These are phyloP conservation scores for Chrysoporthe deuterocubensis DNA, from an alignment of 2,329 filamentous ascomycete species.

Conservation along the genomic window DNA sequence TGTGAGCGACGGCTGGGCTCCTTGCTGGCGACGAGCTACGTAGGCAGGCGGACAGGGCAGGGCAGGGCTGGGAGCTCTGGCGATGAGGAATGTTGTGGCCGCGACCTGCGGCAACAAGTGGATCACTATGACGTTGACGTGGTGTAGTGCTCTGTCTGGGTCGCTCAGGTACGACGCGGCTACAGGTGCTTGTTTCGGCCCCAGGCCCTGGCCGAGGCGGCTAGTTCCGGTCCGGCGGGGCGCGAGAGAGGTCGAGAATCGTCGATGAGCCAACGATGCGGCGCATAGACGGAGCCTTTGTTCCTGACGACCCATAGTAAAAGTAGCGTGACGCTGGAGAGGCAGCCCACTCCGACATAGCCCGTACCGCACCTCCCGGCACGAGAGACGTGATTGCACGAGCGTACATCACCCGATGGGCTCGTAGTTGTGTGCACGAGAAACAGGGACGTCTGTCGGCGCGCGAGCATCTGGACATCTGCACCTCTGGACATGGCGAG, in stretches of 20 bases:
- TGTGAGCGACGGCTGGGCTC: no score
- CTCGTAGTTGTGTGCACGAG: no score
- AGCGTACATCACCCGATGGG: no score
- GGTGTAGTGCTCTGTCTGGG: not conserved
- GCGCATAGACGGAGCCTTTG: slow-evolving; percentile 10
- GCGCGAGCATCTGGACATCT: no score
- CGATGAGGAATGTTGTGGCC: not conserved
- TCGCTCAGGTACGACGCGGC: not conserved
- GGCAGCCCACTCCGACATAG: not conserved
- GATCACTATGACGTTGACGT: slow-evolving; percentile 25
- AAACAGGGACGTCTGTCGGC: no score
- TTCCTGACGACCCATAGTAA: not conserved
- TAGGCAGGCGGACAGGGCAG: no score
- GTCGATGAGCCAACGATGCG: slow-evolving; percentile 4
- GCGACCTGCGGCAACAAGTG: slow-evolving; percentile 7
- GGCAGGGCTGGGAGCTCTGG: no score
- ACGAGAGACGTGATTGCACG: no score
- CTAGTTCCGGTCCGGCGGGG: slow-evolving; percentile 3
- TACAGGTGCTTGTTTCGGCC: not conserved
- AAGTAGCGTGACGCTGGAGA: not conserved
- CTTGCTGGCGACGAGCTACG: no score
- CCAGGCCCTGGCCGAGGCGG: not conserved
- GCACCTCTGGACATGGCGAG: no score
- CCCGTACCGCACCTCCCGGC: no score
- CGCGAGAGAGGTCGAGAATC: not conserved